Base-by-base conservation (phyloP, 106 monocot genomes). In the Chionographis japonica region DNA sequence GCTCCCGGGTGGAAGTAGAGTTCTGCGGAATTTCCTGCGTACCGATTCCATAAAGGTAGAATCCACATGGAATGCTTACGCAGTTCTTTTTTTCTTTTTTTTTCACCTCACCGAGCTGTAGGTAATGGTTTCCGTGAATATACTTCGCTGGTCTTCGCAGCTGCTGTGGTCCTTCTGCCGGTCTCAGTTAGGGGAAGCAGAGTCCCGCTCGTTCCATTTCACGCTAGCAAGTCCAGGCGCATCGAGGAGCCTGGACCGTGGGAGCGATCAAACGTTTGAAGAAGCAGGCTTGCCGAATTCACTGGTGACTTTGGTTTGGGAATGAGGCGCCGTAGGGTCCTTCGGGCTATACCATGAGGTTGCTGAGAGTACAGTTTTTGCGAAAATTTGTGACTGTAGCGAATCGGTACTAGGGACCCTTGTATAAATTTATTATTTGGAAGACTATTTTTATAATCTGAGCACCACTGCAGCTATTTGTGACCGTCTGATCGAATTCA, bases 111-210 rank as follows among this genome's bases (percentile, higher is more conserved):
- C 27, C 27, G 27, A 27, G 27, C 27, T 27, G 27, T 27, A 27
- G 27, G 27, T 27, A 27, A 27, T 27, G 27, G 27, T 27, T 27
- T 27, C 1, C 1, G 27, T 27, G 27, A 27, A 27, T 27, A 27
- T 16, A n/a, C 46, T 3, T 20, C 50, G 10, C 8, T 65, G 43
- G 27, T 27, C 27, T 27, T 27, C 1, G 27, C 27, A 78, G 78
- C 40, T 78, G 16, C 52, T 78, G 46, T 78, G 78, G 78, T 78
- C 78, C 2, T 78, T 72, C 61, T 78, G 78, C 67, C 50, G 59
- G 19, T 60, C 67, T 11, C 51, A 78, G 12, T 52, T 78, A 16
- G 78, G 65, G 8, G 78, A 78, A 41, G 78, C 66, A 6, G n/a
- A 54, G 46, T 72, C 50, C 4, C 65, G 72, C 4, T 52, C 37